Base-by-base conservation (phyloP, 768 basidiomycete genomes). In the Leccinum arenicola region DNA sequence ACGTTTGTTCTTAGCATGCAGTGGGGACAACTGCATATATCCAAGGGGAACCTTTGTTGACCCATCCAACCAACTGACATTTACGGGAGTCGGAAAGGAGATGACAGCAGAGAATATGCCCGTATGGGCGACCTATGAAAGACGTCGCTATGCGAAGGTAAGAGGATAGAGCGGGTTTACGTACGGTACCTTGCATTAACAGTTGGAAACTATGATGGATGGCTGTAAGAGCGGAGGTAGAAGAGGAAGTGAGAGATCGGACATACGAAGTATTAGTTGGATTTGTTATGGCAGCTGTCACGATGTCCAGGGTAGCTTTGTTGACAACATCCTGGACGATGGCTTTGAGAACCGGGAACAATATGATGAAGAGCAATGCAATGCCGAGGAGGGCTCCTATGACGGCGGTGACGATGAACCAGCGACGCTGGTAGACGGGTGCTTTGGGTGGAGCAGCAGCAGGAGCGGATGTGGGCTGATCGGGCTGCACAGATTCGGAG, bases 291-390 rank as follows among this genome's bases (percentile, higher is more conserved):
- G 73, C 70, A 8, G 82, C 85, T 27, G 67, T 68, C 27, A 84
- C 75, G 48, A 90, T 75, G 56, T 84, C 76, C 35, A 90, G 74
- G 21, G 76, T 77, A 35, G 82, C 73, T 38, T 77, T 76, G 57
- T 87, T 83, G 15, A 89, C 79, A 43, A 89, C 81, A 45, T 84
- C 77, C 62, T 87, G 86, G 19, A 82, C 79, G 62, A 89, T 86
- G 49, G 87, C 87, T 52, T 73, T 79, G 57, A 89, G 76, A 56
- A 89, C 84, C 6, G 88, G 88, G 69, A 83, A 89, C 23, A 90
- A 70, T 11, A 89, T 50, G 60, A 89, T 81, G 71, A 89, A 90
- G 19, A 89, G 70, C 38, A 89, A 68, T 15, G 79, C 84, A 55
- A 90, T 87, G 36, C 75, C 82, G 15, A 89, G 65, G 6, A 81